A percentile compares a stretch with the other conserved stretches of the same genome.
Conservation (phyloP, 768 basidiomycete genomes). For the Xerocomus spinulosus region DNA sequence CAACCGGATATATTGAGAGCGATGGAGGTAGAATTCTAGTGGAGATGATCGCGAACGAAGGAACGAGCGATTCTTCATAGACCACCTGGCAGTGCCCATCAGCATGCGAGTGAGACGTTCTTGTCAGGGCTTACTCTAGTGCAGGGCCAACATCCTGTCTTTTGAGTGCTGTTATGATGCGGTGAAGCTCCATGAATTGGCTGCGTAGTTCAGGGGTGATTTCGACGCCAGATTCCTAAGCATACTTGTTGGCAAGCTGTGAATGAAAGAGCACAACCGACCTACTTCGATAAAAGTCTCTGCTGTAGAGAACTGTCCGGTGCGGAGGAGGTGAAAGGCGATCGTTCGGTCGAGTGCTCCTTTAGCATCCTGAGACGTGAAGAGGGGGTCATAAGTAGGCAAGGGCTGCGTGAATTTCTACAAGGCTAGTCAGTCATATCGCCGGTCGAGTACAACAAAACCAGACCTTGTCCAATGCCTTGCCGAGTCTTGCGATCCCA, state of each 20-base stretch:
- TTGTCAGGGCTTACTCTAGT: constrained; percentile 52
- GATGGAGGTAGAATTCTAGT: constrained; percentile 86
- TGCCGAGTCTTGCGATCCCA: constrained; percentile 73
- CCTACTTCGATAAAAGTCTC: constrained; percentile 69
- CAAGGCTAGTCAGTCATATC: constrained; percentile 5
- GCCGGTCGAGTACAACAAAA: background rate
- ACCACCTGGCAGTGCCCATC: constrained; percentile 60
- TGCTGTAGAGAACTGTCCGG: constrained; percentile 75
- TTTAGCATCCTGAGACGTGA: constrained; percentile 55
- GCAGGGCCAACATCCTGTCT: constrained; percentile 69
- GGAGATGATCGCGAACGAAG: constrained; percentile 68
- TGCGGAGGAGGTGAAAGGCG: constrained; percentile 73
- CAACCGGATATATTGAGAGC: constrained; percentile 82
- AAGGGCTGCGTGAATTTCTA: constrained; percentile 59
- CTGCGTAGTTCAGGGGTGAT: constrained; percentile 46
- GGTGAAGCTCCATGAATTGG: constrained; percentile 67
- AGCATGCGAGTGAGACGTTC: background rate
- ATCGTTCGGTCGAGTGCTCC: constrained; percentile 65
- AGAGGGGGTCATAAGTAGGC: constrained; percentile 64
- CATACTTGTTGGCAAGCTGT: background rate
- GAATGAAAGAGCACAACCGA: constrained; percentile 8
- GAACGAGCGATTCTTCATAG: constrained; percentile 57
- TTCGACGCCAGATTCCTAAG: constrained; percentile 63
- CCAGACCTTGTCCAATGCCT: constrained; percentile 85
- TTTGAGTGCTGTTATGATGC: constrained; percentile 63